Percentiles rank a stretch among this genome's conserved stretches.
phyloP scores from a whole-genome alignment of 1,284 basidiomycete genomes.

The Cutaneotrichosporon daszewskae region DNA sequence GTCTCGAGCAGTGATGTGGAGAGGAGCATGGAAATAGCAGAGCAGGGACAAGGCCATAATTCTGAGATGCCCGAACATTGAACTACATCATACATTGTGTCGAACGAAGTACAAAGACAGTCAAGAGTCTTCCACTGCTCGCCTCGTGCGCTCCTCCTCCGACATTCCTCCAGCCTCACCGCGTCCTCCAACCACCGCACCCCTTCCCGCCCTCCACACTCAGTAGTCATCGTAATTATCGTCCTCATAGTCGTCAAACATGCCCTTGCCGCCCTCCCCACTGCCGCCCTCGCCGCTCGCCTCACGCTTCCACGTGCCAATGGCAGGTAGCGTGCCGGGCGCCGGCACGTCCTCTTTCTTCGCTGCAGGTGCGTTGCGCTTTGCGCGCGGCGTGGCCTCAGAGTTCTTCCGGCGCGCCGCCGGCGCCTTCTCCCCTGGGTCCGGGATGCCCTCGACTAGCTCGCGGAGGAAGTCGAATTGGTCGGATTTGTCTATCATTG shows the following conservation, averaged over 20 bases:
- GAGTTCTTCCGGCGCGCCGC: conserved; percentile 10
- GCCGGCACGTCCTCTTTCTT: conserved; percentile 19
- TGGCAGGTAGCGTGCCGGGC: conserved; percentile 24
- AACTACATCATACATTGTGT: too few relatives aligned
- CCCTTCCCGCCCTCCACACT: background rate
- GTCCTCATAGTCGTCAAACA: conserved; percentile 44
- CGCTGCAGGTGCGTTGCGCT: background rate
- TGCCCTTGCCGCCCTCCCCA: conserved; percentile 38
- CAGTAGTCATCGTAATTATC: conserved; percentile 41
- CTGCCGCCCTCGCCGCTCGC: conserved; percentile 49
- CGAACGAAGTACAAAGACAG: too few relatives aligned
- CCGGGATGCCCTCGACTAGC: conserved; percentile 81
- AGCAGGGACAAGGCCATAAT: too few relatives aligned
- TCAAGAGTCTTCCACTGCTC: too few relatives aligned
- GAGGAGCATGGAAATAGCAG: too few relatives aligned
- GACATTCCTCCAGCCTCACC: too few relatives aligned
- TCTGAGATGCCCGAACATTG: too few relatives aligned
- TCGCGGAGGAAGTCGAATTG: conserved; percentile 95
- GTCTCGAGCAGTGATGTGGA: too few relatives aligned
- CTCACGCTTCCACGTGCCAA: conserved; percentile 52
- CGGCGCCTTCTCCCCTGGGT: conserved; percentile 57
- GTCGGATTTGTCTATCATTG: conserved; percentile 80
- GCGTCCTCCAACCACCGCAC: too few relatives aligned
- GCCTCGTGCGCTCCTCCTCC: too few relatives aligned
- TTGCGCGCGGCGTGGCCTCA: background rate